phyloP scores from a whole-genome alignment of 768 basidiomycete genomes.

The Agrocybe pediades region DNA sequence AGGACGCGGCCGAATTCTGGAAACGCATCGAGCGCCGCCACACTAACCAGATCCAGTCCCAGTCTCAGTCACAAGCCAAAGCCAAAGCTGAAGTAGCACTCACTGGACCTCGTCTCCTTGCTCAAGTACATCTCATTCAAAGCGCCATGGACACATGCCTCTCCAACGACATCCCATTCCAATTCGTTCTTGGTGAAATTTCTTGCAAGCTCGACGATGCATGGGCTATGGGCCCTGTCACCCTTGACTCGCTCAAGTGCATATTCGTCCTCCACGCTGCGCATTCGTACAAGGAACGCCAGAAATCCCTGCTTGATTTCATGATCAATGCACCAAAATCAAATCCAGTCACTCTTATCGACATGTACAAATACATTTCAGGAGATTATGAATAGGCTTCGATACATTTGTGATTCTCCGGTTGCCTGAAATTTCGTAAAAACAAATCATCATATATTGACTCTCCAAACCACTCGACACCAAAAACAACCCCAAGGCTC shows the following conservation, averaged over 20 bases:
- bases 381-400: no score
- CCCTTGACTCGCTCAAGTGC: neutral
- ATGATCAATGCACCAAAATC: neutral
- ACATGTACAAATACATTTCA: no score
- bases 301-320: neutral
- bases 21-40: neutral
- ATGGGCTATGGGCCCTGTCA: neutral
- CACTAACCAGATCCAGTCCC: neutral
- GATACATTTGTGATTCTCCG: no score
- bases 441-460: no score
- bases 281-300: neutral
- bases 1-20: neutral
- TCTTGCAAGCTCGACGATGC: neutral
- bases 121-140: constrained; percentile 11
- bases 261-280: neutral
- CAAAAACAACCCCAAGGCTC: no score
- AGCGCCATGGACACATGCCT: constrained; percentile 1
- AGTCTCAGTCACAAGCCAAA: no score
- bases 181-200: neutral
- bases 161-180: neutral
- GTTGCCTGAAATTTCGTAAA: no score
- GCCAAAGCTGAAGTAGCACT: no score
- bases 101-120: no score
- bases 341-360: no score
- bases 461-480: no score